Evolutionary conservation across 2,329 filamentous ascomycete species (phyloP).

Genomic region (Trichoderma simmonsii): DNA sequence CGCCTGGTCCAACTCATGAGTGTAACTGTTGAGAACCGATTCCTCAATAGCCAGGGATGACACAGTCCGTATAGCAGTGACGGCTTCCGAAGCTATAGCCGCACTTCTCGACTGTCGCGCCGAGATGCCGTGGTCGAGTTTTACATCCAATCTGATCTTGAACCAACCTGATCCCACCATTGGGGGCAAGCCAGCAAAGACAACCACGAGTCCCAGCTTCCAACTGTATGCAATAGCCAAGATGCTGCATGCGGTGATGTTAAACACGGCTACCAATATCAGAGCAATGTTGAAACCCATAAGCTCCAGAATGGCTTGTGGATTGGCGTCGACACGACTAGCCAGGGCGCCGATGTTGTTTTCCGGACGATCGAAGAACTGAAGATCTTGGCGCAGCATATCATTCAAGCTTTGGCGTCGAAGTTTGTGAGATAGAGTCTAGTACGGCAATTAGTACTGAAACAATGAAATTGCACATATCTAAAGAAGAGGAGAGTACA

Average conservation of each 20-base stretch:
- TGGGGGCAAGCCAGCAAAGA: conserved; percentile 40
- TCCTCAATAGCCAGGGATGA: conserved; percentile 43
- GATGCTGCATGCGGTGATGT: conserved; percentile 37
- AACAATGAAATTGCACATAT: background rate
- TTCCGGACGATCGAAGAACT: conserved; percentile 42
- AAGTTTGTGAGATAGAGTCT: conserved; percentile 30
- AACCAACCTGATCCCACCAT: conserved; percentile 37
- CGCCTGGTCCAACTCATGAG: conserved; percentile 31
- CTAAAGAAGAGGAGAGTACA: background rate
- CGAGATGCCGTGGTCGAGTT: conserved; percentile 36
- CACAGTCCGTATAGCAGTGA: conserved; percentile 39
- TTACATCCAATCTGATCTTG: conserved; percentile 40
- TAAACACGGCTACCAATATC: conserved; percentile 38
- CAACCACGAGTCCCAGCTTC: conserved; percentile 49
- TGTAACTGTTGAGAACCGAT: conserved; percentile 31
- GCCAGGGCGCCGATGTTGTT: conserved; percentile 39
- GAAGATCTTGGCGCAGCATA: conserved; percentile 40
- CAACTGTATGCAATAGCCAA: conserved; percentile 45
- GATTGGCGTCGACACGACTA: conserved; percentile 36
- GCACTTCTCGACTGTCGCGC: conserved; percentile 37
- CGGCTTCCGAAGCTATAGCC: conserved; percentile 43
- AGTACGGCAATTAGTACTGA: background rate
- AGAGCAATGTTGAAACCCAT: conserved; percentile 43
- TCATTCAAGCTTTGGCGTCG: conserved; percentile 28
- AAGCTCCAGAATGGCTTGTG: conserved; percentile 40